Evolutionary conservation across 441 rosid genomes (phyloP), one percentile per base, ranked within the genome.

Genomic region (Melastoma candidum): DNA sequence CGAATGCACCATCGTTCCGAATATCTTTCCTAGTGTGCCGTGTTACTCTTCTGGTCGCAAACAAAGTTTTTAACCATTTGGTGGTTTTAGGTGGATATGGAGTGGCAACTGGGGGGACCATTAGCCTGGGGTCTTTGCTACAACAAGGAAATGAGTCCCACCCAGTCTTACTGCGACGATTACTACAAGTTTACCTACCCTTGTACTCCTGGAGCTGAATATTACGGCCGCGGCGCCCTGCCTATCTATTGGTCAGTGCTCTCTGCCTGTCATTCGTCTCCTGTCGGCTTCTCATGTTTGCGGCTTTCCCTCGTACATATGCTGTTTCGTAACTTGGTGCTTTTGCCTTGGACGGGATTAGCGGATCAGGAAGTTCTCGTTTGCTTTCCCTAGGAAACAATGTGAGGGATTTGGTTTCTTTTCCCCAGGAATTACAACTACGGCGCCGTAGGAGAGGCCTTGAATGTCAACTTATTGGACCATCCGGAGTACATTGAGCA

Each of bases 151-250:
- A 63, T 63, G 60, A 62, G 66, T 53, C 66, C 66, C 27, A 62
- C 59, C 45, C 66, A 62, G 59, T 41, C 54, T 39, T 62, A 62
- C 59, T 62, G 66, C 14, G 60, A 62, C 26, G 66, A 62, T 14
- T 62, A 4, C 66, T 62, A 54, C 48, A 62, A 54, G 54, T 49
- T 54, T 25, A 56, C 49, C 22, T 62, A 7, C 27, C 66, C 66
- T 11, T 63, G 67, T 12, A 2, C 43, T 46, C 67, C 67, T 8
- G 67, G 67, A 55, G 67, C 11, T 48, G 67, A 63, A 0, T 63
- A 56, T 54, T 63, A 63, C 45, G 67, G 67, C 44, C 67, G 67
- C 26, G 67, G 67, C 44, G 67, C 67, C 39, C 24, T 63, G 55
- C 67, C 67, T 2, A 56, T 55, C 61, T 63, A 55, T 57, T 63